phyloP scores from a whole-genome alignment of 2,329 filamentous ascomycete genomes.

The Microcyclospora pomicola region DNA sequence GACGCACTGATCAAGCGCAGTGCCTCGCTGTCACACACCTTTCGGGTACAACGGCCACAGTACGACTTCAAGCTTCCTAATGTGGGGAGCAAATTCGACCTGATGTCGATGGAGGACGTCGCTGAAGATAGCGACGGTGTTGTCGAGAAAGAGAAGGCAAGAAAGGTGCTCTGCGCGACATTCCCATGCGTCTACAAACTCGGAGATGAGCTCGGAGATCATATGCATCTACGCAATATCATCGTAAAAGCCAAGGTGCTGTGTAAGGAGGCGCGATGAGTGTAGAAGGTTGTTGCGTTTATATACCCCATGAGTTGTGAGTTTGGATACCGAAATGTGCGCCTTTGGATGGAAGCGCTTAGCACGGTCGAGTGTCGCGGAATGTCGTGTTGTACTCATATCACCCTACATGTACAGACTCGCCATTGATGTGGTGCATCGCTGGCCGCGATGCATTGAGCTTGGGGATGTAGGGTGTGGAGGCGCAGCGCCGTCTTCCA shows the following conservation, averaged over 20 bases:
- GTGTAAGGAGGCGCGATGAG: constrained; percentile 24
- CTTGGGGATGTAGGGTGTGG: too few relatives aligned
- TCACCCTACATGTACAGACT: too few relatives aligned
- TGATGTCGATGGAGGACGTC: constrained; percentile 50
- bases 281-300: too few relatives aligned
- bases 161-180: constrained; percentile 47
- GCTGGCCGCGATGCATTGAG: too few relatives aligned
- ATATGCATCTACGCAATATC: constrained; percentile 48
- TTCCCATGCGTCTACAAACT: constrained; percentile 52
- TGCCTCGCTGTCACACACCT: constrained; percentile 18
- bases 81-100: constrained; percentile 34
- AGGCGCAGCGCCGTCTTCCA: too few relatives aligned
- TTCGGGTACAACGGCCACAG: constrained; percentile 18
- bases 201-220: constrained; percentile 50
- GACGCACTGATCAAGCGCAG: constrained; percentile 16
- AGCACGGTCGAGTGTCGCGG: too few relatives aligned
- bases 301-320: too few relatives aligned
- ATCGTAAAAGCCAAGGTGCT: constrained; percentile 54
- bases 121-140: constrained; percentile 40
- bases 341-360: too few relatives aligned
- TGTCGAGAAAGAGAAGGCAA: constrained; percentile 35
- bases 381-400: too few relatives aligned
- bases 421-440: too few relatives aligned
- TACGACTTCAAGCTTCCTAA: constrained; percentile 19
- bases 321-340: too few relatives aligned